A percentile compares a stretch with the other conserved stretches of the same genome.
These are phyloP conservation scores for Aphanomyces euteiches DNA, from an alignment of 352 stramenopile genomes.

Conservation along the genomic window DNA sequence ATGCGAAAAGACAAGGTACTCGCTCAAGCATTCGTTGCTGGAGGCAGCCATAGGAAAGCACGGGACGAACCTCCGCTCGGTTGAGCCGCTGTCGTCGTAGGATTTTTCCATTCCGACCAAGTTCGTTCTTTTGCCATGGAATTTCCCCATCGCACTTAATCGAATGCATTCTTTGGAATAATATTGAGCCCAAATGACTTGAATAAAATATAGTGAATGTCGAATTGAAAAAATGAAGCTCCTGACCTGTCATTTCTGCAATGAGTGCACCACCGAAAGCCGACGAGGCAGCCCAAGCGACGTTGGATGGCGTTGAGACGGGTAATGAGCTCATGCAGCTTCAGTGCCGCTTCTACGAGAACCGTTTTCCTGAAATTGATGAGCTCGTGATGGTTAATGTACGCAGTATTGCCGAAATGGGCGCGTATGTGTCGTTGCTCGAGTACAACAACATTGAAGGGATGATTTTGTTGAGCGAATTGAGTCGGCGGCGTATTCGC, in stretches of 20 bases:
- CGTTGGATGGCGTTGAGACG: slow-evolving; percentile 15
- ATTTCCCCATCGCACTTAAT: not conserved
- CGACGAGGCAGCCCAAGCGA: not conserved
- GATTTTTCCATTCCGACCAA: not conserved
- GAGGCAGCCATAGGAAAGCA: too few species aligned
- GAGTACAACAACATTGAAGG: slow-evolving; percentile 99
- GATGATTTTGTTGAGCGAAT: slow-evolving; percentile 99
- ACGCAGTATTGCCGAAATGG: slow-evolving; percentile 98
- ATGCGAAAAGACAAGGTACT: too few species aligned
- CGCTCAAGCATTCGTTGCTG: not conserved
- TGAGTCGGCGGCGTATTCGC: slow-evolving; percentile 97
- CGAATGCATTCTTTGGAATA: not conserved
- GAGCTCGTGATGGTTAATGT: slow-evolving; percentile 96
- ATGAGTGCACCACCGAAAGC: slow-evolving; percentile 17
- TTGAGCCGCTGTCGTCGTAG: not conserved
- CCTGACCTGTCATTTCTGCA: slow-evolving; percentile 18
- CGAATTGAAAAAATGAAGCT: too few species aligned
- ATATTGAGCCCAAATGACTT: not conserved
- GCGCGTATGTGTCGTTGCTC: slow-evolving; percentile 98
- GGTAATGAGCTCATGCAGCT: slow-evolving; percentile 68
- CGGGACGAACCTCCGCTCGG: too few species aligned
- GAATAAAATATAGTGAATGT: slow-evolving; percentile 3
- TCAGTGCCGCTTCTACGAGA: slow-evolving; percentile 90
- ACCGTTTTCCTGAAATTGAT: slow-evolving; percentile 96
- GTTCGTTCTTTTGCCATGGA: too few species aligned